Evolutionary conservation across 192 early-diverging fungal species (phyloP).

Genomic region (Spizellomyces sp.): DNA sequence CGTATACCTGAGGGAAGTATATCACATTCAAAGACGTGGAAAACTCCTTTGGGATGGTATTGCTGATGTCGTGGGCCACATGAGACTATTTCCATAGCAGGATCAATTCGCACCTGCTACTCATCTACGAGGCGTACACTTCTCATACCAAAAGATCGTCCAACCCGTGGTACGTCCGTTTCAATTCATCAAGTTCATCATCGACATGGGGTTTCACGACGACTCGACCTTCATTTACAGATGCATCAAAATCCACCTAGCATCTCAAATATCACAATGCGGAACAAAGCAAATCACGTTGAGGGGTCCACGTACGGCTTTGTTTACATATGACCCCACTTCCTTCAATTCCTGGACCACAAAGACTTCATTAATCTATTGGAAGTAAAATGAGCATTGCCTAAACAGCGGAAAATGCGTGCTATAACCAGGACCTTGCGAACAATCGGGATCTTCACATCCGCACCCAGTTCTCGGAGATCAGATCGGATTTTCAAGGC

Average conservation of each 20-base stretch:
- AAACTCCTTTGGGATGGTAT: constrained; percentile 54
- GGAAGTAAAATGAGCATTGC: constrained; percentile 5
- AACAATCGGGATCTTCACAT: constrained; percentile 10
- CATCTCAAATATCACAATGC: not conserved
- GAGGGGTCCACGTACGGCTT: constrained; percentile 44
- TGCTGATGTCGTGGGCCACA: constrained; percentile 61
- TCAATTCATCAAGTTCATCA: constrained; percentile 70
- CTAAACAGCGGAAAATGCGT: not conserved
- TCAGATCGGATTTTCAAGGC: constrained; percentile 51
- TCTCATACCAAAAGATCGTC: constrained; percentile 65
- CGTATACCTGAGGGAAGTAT: constrained; percentile 69
- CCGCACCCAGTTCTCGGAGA: constrained; percentile 12
- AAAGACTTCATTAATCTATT: constrained; percentile 43
- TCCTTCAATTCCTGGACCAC: constrained; percentile 43
- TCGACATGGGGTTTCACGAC: constrained; percentile 60
- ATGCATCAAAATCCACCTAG: constrained; percentile 77
- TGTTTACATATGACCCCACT: constrained; percentile 60
- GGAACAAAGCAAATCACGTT: not conserved
- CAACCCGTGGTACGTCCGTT: constrained; percentile 63
- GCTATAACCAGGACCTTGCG: constrained; percentile 12
- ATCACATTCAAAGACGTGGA: constrained; percentile 65
- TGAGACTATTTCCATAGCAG: constrained; percentile 33
- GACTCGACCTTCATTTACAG: constrained; percentile 55
- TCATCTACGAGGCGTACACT: not conserved
- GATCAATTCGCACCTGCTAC: too few relatives aligned